These are phyloP conservation scores for Cryptosporidium sp. DNA, from an alignment of 169 alveolate species.

Conservation along the genomic window DNA sequence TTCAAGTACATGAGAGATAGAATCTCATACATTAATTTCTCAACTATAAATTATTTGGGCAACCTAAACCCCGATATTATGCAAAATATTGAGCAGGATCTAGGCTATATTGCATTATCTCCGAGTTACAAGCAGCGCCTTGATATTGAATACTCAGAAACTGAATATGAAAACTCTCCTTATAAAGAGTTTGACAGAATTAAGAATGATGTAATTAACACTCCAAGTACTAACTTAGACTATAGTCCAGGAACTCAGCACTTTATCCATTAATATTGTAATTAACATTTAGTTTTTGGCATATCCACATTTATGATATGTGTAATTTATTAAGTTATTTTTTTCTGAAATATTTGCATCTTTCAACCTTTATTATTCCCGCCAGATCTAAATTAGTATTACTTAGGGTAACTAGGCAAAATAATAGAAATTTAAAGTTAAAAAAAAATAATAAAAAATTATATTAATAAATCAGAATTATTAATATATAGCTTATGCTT, in stretches of 20 bases:
- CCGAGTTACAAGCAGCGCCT: slow-evolving; percentile 27
- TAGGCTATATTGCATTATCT: slow-evolving; percentile 31
- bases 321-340: background rate
- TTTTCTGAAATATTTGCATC: background rate
- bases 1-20: slow-evolving; percentile 37
- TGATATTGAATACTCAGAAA: background rate
- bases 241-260: slow-evolving; percentile 16
- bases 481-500: too few relatives aligned
- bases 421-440: too few relatives aligned
- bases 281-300: background rate
- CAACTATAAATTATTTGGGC: background rate
- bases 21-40: background rate
- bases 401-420: background rate
- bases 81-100: slow-evolving; percentile 5
- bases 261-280: slow-evolving; percentile 18
- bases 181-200: background rate
- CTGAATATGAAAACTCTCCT: background rate
- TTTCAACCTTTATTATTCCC: background rate
- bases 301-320: background rate
- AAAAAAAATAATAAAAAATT: too few relatives aligned
- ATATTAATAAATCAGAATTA: too few relatives aligned
- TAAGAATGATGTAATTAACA: slow-evolving; percentile 4
- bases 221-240: slow-evolving; percentile 65
- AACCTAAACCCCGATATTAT: background rate
- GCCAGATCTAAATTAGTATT: background rate